Base-by-base conservation (phyloP, 1,284 basidiomycete species). In the Naganishia albida region DNA sequence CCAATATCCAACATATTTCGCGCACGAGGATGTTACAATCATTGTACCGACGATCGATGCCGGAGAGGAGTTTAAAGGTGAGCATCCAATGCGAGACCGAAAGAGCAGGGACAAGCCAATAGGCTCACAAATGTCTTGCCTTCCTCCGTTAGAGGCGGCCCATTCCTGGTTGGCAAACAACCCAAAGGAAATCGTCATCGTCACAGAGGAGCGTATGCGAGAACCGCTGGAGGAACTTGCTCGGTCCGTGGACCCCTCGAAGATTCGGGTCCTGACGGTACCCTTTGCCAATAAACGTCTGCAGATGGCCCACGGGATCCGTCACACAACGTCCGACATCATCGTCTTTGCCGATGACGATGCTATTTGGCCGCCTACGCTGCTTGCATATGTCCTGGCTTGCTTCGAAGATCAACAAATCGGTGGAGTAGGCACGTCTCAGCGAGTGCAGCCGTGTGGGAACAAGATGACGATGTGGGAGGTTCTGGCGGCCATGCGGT, bases 281-380 rank as follows among this genome's bases (percentile, higher is more conserved):
- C 90, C 91, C 1, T 93, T 88, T 72, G 91, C 92, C 67, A 94
- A 94, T 82, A 94, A 94, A 78, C 87, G 91, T 15, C 81, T 93
- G 30, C 91, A 95, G 79, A 94, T 95, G 91, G 83, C 86, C 67
- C 90, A 93, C 73, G 91, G 91, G 16, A 93, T 94, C 77, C 88
- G 88, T 76, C 87, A 91, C 77, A 88, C 87, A 28, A 88, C 87
- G 0, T 93, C 92, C 1, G 92, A 94, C 75, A 93, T 95, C 78
- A 92, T 94, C 76, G 87, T 94, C n/a, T 94, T 94, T 72, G 91
- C 91, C 3, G 92, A 94, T 75, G 92, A 95, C 75, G 91, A 94
- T 77, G 91, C 92, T 53, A 92, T 95, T 73, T 95, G 92, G 92
- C 92, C 92, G 0, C 86, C 90, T 0, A 91, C 88, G 2, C 84